A percentile compares a stretch with the other conserved stretches of the same genome.
These are phyloP conservation scores for Penstemon newberryi DNA, from an alignment of 257 asterid species.

Conservation along the genomic window DNA sequence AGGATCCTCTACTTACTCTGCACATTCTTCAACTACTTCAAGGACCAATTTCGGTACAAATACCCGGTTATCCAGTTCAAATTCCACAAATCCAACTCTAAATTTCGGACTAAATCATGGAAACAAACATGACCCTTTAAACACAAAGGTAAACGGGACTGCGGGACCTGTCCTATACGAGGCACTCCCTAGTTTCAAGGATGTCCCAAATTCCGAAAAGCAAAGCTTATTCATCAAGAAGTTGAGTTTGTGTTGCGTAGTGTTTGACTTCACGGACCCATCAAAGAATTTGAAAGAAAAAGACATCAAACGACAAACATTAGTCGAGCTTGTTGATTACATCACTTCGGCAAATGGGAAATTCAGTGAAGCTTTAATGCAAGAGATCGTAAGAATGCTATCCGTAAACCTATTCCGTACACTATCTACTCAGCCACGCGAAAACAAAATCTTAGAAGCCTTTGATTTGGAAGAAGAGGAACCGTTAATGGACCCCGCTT, in stretches of 20 bases:
- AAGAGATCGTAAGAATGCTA: conserved; percentile 69
- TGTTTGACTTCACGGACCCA: conserved; percentile 83
- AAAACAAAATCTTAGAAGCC: conserved; percentile 62
- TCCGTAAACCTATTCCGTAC: conserved; percentile 71
- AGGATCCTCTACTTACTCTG: conserved; percentile 44
- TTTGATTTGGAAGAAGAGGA: conserved; percentile 91
- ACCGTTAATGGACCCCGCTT: conserved; percentile 80
- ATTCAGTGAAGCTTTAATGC: conserved; percentile 61
- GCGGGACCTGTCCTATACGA: conserved; percentile 52
- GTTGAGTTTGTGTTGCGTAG: conserved; percentile 64
- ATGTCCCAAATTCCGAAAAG: conserved; percentile 78
- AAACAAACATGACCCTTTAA: conserved; percentile 33
- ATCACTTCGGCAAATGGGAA: conserved; percentile 71
- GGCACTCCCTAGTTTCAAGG: conserved; percentile 76
- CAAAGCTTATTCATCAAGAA: conserved; percentile 68
- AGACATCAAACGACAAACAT: conserved; percentile 80
- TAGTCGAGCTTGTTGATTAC: conserved; percentile 83
- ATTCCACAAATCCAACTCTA: conserved; percentile 37
- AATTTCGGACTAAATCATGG: conserved; percentile 42
- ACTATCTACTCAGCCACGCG: conserved; percentile 63
- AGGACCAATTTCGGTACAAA: conserved; percentile 39
- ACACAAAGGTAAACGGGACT: conserved; percentile 51
- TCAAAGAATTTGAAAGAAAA: conserved; percentile 76
- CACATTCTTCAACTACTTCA: conserved; percentile 46
- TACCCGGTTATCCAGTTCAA: conserved; percentile 42